A percentile compares a stretch with the other conserved stretches of the same genome.
Evolutionary conservation across 2,329 filamentous ascomycete species (phyloP).

Genomic region (Fusarium duplospermum): DNA sequence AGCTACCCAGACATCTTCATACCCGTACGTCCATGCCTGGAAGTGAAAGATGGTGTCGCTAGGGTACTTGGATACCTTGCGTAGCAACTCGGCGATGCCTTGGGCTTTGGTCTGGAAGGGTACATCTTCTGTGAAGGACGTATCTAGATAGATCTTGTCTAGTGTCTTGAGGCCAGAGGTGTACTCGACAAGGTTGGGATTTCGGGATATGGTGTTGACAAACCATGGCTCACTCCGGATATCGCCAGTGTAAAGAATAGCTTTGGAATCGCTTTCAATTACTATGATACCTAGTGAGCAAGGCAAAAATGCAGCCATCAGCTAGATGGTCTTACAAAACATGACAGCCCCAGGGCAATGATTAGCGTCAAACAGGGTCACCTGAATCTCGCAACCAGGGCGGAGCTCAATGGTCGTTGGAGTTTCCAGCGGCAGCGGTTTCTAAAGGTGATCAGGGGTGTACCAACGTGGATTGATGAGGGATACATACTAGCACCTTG

Average conservation of each 20-base stretch:
- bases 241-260: constrained; percentile 90
- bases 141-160: constrained; percentile 90
- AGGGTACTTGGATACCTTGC: constrained; percentile 76
- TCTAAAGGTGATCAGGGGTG: constrained; percentile 55
- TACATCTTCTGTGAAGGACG: constrained; percentile 71
- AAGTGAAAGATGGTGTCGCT: constrained; percentile 83
- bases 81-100: constrained; percentile 79
- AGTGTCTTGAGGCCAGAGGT: constrained; percentile 72
- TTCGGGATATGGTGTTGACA: constrained; percentile 77
- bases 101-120: constrained; percentile 74
- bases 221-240: constrained; percentile 89
- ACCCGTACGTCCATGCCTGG: constrained; percentile 88
- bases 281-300: constrained; percentile 55
- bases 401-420: constrained; percentile 80
- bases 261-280: constrained; percentile 78
- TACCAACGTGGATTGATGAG: rapidly evolving
- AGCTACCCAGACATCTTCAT: constrained; percentile 92
- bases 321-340: constrained; percentile 69
- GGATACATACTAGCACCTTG: constrained; percentile 68
- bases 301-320: too few species aligned
- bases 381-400: constrained; percentile 75
- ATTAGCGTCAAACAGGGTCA: constrained; percentile 91
- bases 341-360: constrained; percentile 92
- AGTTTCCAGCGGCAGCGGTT: constrained; percentile 84
- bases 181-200: constrained; percentile 81